Conservation (phyloP, 1,284 basidiomycete genomes). For the Sporisorium graminicola region DNA sequence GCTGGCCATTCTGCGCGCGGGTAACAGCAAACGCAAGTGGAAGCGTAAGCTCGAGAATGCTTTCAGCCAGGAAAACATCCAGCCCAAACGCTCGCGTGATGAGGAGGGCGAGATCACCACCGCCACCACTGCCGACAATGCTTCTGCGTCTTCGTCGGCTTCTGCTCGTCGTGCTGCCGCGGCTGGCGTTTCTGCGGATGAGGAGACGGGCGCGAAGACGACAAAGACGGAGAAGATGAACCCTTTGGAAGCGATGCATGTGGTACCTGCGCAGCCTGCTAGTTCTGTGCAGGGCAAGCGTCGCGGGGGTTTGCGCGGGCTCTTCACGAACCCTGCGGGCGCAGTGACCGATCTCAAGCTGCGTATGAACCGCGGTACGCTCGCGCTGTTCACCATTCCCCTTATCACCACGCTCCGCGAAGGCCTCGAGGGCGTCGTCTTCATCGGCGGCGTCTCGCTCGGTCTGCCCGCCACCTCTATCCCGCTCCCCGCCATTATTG, state of each 20-base stretch:
- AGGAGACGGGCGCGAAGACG: slow-evolving; percentile 23
- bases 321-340: slow-evolving; percentile 26
- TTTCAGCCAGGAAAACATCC: slow-evolving; percentile 38
- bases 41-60: slow-evolving; percentile 60
- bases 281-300: background rate
- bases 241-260: slow-evolving; percentile 40
- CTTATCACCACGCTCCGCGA: slow-evolving; percentile 67
- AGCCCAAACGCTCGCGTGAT: slow-evolving; percentile 17
- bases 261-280: slow-evolving; percentile 23
- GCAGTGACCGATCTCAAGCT: slow-evolving; percentile 39
- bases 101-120: slow-evolving; percentile 31
- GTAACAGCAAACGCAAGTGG: slow-evolving; percentile 63
- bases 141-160: slow-evolving; percentile 19
- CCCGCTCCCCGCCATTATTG: slow-evolving; percentile 66
- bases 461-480: slow-evolving; percentile 64
- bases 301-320: slow-evolving; percentile 16
- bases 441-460: slow-evolving; percentile 67
- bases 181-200: background rate
- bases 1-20: slow-evolving; percentile 64
- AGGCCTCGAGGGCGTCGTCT: slow-evolving; percentile 67
- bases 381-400: slow-evolving; percentile 65
- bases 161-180: background rate
- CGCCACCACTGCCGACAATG: slow-evolving; percentile 14
- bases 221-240: slow-evolving; percentile 43
- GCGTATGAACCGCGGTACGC: slow-evolving; percentile 44